Evolutionary conservation across 306 rosid genomes (phyloP).

Genomic region (Fragaria iinumae): DNA sequence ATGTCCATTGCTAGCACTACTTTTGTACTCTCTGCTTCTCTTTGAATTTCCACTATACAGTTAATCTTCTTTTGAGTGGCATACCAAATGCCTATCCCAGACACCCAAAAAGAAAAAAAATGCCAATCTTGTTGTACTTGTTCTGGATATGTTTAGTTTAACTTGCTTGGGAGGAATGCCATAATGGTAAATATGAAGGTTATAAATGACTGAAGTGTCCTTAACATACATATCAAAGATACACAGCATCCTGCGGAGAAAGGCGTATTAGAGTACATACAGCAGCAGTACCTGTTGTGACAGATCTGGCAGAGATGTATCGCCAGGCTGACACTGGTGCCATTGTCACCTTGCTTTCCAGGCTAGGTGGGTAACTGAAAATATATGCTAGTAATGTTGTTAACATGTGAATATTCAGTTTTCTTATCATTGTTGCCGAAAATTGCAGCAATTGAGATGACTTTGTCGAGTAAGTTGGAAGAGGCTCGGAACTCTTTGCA

Average conservation of each 20-base stretch:
- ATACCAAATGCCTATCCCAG: neutral
- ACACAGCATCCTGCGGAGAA: conserved; percentile 98
- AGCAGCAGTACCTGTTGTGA: conserved; percentile 83
- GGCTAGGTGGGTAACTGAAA: conserved; percentile 63
- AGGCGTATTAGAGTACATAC: conserved; percentile 97
- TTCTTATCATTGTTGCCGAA: conserved; percentile 31
- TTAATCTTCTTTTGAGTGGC: neutral
- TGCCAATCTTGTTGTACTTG: neutral
- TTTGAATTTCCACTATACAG: neutral
- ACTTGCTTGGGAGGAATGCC: conserved; percentile 12
- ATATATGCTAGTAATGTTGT: conserved; percentile 20
- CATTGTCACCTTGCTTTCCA: conserved; percentile 65
- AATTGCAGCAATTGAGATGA: conserved; percentile 87
- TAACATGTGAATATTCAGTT: conserved; percentile 23
- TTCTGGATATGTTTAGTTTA: neutral
- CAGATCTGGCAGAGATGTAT: conserved; percentile 85
- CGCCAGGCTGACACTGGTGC: conserved; percentile 96
- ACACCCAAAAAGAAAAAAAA: neutral
- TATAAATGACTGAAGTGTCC: conserved; percentile 33
- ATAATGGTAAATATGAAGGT: conserved; percentile 16
- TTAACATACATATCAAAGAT: conserved; percentile 68
- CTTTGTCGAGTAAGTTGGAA: conserved; percentile 80
- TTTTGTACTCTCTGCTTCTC: neutral
- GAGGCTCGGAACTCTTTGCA: conserved; percentile 83
- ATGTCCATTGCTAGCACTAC: neutral